phyloP scores from a whole-genome alignment of 176 grass and related monocot species.

The Pharus latifolius region DNA sequence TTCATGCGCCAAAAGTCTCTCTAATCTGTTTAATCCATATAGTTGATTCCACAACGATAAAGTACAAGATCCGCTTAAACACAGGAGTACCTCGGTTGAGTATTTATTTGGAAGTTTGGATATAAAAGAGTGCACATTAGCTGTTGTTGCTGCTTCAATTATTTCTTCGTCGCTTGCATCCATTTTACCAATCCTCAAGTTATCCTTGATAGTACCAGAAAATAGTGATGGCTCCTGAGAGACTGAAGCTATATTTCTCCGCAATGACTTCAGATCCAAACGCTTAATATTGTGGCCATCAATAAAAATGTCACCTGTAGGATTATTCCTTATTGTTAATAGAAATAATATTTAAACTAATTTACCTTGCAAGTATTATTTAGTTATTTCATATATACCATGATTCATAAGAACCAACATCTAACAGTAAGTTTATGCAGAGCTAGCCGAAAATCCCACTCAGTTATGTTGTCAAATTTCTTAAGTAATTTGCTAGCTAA shows the following conservation, averaged over 20 bases:
- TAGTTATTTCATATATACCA: not conserved
- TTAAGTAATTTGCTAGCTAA: no score
- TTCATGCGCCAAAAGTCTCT: no score
- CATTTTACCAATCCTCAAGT: constrained; percentile 39
- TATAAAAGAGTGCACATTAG: constrained; percentile 43
- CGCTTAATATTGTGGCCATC: constrained; percentile 29
- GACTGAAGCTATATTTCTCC: constrained; percentile 37
- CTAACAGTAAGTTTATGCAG: not conserved
- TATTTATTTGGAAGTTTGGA: constrained; percentile 37
- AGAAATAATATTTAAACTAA: not conserved
- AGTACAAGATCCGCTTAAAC: no score
- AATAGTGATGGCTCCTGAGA: constrained; percentile 43
- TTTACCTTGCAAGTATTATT: not conserved
- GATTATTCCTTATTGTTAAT: not conserved
- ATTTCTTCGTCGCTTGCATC: constrained; percentile 42
- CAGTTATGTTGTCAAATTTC: no score
- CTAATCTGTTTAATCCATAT: no score
- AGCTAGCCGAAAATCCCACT: no score
- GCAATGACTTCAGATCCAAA: constrained; percentile 32
- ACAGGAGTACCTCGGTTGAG: constrained; percentile 28
- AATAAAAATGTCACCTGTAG: constrained; percentile 36
- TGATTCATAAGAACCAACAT: not conserved
- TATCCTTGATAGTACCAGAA: constrained; percentile 44
- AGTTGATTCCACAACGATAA: no score
- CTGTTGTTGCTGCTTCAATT: constrained; percentile 25